Evolutionary conservation across 257 asterid species (phyloP).

Genomic region (Solanum dulcamara): DNA sequence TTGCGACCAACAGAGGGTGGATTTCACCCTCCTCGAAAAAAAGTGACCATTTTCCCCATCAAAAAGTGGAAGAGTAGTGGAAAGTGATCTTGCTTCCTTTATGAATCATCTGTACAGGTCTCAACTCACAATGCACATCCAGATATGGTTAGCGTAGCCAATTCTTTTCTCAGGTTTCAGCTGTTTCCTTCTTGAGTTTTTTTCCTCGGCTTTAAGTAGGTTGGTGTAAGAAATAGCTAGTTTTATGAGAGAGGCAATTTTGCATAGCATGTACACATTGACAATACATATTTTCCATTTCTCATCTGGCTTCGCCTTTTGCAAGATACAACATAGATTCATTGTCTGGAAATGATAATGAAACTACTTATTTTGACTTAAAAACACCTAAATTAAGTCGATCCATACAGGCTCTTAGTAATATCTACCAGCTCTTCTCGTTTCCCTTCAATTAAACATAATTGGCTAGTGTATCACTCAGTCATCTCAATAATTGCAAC

Average conservation of each 20-base stretch:
- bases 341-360: too few relatives aligned
- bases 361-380: too few relatives aligned
- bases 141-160: background rate
- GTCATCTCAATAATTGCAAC: too few relatives aligned
- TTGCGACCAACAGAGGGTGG: constrained; percentile 38
- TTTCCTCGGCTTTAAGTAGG: background rate
- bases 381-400: too few relatives aligned
- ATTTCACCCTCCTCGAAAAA: constrained; percentile 26
- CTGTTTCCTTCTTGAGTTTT: background rate
- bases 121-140: background rate
- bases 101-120: background rate
- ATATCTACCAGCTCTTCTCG: too few relatives aligned
- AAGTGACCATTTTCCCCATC: constrained; percentile 54
- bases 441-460: too few relatives aligned
- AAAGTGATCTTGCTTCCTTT: constrained; percentile 18
- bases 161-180: background rate
- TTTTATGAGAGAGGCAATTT: background rate
- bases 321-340: background rate
- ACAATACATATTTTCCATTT: background rate
- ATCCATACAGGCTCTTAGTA: too few relatives aligned
- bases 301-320: background rate
- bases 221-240: background rate
- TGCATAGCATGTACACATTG: background rate
- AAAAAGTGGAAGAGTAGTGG: constrained; percentile 57
- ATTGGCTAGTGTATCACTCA: too few relatives aligned